phyloP scores from a whole-genome alignment of 805 yeast species.

The Myxozyma neotropica region DNA sequence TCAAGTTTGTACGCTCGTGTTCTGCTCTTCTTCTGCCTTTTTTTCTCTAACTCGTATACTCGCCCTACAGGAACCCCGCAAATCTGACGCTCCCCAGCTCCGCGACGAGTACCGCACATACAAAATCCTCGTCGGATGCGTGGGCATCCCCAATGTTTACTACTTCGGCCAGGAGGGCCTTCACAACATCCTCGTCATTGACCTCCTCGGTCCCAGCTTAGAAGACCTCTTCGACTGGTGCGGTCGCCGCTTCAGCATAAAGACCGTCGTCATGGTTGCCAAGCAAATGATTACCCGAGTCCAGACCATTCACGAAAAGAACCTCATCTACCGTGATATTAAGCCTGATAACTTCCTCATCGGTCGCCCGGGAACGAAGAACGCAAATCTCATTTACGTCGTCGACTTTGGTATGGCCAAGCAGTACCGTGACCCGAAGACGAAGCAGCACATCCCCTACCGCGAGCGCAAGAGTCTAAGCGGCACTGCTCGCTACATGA shows the following conservation, averaged over 20 bases:
- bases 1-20: conserved; percentile 64
- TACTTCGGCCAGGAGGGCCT: conserved; percentile 98
- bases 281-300: conserved; percentile 87
- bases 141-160: conserved; percentile 94
- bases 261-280: conserved; percentile 91
- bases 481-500: conserved; percentile 99
- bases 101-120: conserved; percentile 97
- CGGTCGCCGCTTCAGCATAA: conserved; percentile 81
- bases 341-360: conserved; percentile 96
- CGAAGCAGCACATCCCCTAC: conserved; percentile 94
- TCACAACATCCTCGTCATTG: conserved; percentile 92
- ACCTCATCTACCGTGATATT: conserved; percentile 92
- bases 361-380: conserved; percentile 82
- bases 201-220: conserved; percentile 89
- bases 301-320: conserved; percentile 83
- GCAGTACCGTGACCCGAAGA: conserved; percentile 93
- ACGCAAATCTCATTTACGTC: conserved; percentile 81
- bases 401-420: conserved; percentile 99
- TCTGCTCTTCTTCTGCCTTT: not conserved
- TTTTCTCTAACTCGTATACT: not conserved
- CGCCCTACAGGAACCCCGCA: conserved; percentile 65
- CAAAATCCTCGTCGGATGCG: conserved; percentile 75
- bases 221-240: conserved; percentile 99
- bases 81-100: conserved; percentile 95
- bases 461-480: conserved; percentile 93